Conservation (phyloP, 1,139 yeast species). For the Pichia kudriavzevii region DNA sequence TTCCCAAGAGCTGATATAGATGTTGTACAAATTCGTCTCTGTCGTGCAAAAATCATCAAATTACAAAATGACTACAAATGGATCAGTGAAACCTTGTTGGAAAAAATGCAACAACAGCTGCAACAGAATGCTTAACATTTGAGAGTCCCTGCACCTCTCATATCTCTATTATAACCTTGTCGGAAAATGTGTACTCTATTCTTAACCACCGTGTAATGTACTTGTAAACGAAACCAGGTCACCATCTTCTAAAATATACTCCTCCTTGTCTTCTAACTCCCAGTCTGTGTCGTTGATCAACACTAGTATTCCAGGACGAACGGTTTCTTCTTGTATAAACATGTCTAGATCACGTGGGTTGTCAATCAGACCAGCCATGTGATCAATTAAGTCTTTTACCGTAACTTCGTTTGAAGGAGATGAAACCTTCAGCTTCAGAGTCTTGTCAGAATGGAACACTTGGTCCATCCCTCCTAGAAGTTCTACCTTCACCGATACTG, state of each 20-base stretch:
- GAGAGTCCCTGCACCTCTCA: not conserved
- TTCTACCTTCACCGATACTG: slow-evolving; percentile 15
- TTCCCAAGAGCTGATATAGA: slow-evolving; percentile 83
- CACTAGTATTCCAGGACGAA: slow-evolving; percentile 88
- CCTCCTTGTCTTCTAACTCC: slow-evolving; percentile 90
- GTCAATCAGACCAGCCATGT: slow-evolving; percentile 48
- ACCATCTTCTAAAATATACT: slow-evolving; percentile 62
- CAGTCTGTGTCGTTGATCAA: slow-evolving; percentile 93
- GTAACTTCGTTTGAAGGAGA: no score
- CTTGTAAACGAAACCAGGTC: slow-evolving; percentile 85
- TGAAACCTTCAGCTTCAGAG: no score
- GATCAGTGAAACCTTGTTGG: slow-evolving; percentile 31
- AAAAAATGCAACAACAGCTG: slow-evolving; percentile 9
- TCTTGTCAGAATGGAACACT: slow-evolving; percentile 40
- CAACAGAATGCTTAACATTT: not conserved
- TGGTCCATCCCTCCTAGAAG: slow-evolving; percentile 45
- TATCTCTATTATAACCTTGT: not conserved
- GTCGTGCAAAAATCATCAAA: slow-evolving; percentile 57
- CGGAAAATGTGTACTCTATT: not conserved
- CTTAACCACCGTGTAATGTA: slow-evolving; percentile 87
- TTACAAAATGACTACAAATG: slow-evolving; percentile 59
- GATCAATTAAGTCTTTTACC: slow-evolving; percentile 42
- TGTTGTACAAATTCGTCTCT: slow-evolving; percentile 53
- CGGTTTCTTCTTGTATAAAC: slow-evolving; percentile 71
- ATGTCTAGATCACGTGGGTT: slow-evolving; percentile 62